Percentiles rank a stretch among this genome's conserved stretches.
Conservation (phyloP, 441 rosid genomes). For the Bocquillonia castaneifolia region DNA sequence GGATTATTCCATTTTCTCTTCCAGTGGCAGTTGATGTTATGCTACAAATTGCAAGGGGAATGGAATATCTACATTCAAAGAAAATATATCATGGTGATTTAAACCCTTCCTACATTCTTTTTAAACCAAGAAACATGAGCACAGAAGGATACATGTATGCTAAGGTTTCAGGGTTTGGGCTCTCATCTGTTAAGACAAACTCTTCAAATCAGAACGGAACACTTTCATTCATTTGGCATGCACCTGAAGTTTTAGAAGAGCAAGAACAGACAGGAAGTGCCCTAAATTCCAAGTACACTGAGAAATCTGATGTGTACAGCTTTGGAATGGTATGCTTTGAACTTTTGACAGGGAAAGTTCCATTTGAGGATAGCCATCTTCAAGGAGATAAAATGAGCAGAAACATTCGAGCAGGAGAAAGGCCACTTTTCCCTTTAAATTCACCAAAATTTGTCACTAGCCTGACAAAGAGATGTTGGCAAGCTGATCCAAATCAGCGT, state of each 20-base stretch:
- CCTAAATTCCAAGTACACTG: constrained; percentile 36
- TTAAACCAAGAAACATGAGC: constrained; percentile 47
- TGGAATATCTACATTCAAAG: constrained; percentile 80
- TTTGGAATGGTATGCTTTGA: constrained; percentile 87
- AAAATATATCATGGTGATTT: constrained; percentile 75
- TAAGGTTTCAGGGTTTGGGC: constrained; percentile 77
- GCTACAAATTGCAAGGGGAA: constrained; percentile 89
- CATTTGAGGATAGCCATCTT: constrained; percentile 89
- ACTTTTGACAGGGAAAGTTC: constrained; percentile 81
- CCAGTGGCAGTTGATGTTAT: constrained; percentile 72
- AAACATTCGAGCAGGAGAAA: constrained; percentile 77
- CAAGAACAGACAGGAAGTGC: constrained; percentile 43
- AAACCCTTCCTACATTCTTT: constrained; percentile 56
- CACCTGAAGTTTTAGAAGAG: constrained; percentile 81
- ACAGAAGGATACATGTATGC: constrained; percentile 66
- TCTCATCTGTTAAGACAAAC: constrained; percentile 39
- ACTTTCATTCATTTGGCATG: constrained; percentile 63
- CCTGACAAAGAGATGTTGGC: constrained; percentile 86
- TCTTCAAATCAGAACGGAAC: constrained; percentile 34
- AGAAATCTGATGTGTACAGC: constrained; percentile 87
- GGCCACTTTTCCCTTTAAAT: constrained; percentile 81
- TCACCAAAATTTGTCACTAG: constrained; percentile 64
- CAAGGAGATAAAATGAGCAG: constrained; percentile 75
- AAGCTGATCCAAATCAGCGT: constrained; percentile 62
- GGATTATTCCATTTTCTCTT: constrained; percentile 49